These are phyloP conservation scores for Aspergillus nidulans DNA, from an alignment of 495 filamentous ascomycete species.

Conservation along the genomic window DNA sequence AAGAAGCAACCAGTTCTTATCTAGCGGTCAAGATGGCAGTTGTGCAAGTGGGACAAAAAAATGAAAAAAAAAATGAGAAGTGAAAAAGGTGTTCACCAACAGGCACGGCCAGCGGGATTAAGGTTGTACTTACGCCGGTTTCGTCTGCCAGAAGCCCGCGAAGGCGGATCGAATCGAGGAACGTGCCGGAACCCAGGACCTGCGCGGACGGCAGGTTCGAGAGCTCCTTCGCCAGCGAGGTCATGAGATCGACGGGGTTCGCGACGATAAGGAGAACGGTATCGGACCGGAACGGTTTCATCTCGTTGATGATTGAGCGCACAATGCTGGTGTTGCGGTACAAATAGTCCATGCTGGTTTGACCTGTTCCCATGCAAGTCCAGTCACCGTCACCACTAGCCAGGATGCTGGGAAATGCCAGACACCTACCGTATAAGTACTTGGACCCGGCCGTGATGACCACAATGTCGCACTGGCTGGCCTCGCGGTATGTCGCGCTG, in stretches of 20 bases:
- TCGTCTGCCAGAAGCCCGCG: slow-evolving; percentile 34
- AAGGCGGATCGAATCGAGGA: slow-evolving; percentile 37
- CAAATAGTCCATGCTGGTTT: slow-evolving; percentile 36
- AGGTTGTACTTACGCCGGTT: slow-evolving; percentile 19
- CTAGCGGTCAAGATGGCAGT: too few species aligned
- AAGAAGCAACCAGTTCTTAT: too few species aligned
- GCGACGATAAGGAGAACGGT: slow-evolving; percentile 41
- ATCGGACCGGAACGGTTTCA: slow-evolving; percentile 33
- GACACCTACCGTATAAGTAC: slow-evolving; percentile 7
- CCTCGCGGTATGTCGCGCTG: slow-evolving; percentile 34
- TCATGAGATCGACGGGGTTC: slow-evolving; percentile 48
- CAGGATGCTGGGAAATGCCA: background rate
- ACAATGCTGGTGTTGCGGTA: slow-evolving; percentile 39
- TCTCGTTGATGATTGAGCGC: slow-evolving; percentile 26
- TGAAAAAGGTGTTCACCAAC: too few species aligned
- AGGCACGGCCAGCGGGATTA: too few species aligned
- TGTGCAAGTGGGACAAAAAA: too few species aligned
- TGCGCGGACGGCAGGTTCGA: slow-evolving; percentile 32
- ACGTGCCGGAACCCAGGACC: slow-evolving; percentile 40
- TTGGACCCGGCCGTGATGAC: slow-evolving; percentile 45
- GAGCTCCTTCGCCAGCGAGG: slow-evolving; percentile 31
- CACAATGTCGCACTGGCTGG: slow-evolving; percentile 40
- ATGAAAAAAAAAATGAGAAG: too few species aligned
- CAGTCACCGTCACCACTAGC: background rate
- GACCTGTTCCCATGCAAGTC: slow-evolving; percentile 24